phyloP scores from a whole-genome alignment of 169 alveolate genomes.

The Theileria sp. region DNA sequence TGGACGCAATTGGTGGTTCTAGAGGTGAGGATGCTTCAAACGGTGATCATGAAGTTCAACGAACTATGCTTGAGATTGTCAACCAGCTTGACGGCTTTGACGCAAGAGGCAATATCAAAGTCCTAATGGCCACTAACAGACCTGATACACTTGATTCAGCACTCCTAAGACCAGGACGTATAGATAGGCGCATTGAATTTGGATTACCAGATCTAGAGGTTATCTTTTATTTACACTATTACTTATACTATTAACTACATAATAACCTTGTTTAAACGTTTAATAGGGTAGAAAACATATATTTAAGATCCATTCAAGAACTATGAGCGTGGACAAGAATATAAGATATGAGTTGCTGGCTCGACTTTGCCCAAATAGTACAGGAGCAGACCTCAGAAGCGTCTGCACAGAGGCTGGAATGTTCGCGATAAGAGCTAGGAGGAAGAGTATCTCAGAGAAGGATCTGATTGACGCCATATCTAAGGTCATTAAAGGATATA shows the following conservation, averaged over 20 bases:
- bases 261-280: not conserved
- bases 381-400: conserved; percentile 97
- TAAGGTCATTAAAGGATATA: conserved; percentile 96
- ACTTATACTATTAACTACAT: not conserved
- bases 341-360: conserved; percentile 96
- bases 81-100: conserved; percentile 99
- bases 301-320: conserved; percentile 96
- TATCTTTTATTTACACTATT: not conserved
- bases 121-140: conserved; percentile 97
- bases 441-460: conserved; percentile 95
- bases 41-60: conserved; percentile 97
- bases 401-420: conserved; percentile 99
- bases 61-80: conserved; percentile 98
- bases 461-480: conserved; percentile 95
- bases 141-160: conserved; percentile 99
- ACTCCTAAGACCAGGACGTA: conserved; percentile 96
- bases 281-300: conserved; percentile 91
- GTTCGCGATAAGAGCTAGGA: conserved; percentile 98
- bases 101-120: conserved; percentile 96
- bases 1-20: conserved; percentile 93
- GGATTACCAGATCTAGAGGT: conserved; percentile 95
- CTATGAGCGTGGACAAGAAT: conserved; percentile 93
- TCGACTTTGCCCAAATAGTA: conserved; percentile 95
- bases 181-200: conserved; percentile 97
- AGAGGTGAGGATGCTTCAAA: conserved; percentile 88